Evolutionary conservation across 345 rosid species (phyloP).

Genomic region (Limnanthes douglasii): DNA sequence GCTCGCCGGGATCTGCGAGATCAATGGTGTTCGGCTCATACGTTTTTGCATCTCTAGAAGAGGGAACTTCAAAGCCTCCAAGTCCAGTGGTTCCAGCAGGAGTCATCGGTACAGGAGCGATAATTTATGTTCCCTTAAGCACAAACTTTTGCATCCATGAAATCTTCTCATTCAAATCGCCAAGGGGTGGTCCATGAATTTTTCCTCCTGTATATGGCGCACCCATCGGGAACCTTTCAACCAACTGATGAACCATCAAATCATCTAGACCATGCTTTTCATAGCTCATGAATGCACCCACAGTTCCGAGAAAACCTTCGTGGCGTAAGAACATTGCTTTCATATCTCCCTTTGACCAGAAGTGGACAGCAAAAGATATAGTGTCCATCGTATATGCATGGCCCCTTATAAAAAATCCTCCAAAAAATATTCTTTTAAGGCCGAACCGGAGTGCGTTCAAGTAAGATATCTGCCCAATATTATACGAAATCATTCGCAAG

Average conservation of each 20-base stretch:
- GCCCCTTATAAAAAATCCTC: constrained; percentile 95
- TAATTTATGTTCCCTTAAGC: constrained; percentile 84
- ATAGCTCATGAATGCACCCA: constrained; percentile 99
- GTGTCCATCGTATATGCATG: constrained; percentile 99
- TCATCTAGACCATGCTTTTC: constrained; percentile 98
- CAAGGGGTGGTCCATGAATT: constrained; percentile 95
- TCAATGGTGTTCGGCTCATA: constrained; percentile 97
- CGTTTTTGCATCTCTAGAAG: constrained; percentile 87
- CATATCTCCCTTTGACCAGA: constrained; percentile 95
- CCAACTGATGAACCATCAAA: constrained; percentile 94
- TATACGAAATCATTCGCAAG: constrained; percentile 95
- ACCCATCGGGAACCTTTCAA: constrained; percentile 99
- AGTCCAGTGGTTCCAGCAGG: constrained; percentile 95
- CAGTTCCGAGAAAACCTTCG: constrained; percentile 94
- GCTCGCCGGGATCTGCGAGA: constrained; percentile 64
- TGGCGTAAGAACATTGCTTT: constrained; percentile 98
- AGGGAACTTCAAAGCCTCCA: constrained; percentile 98
- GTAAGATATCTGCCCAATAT: constrained; percentile 94
- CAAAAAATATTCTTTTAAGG: constrained; percentile 84
- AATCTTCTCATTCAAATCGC: constrained; percentile 94
- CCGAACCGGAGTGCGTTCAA: constrained; percentile 95
- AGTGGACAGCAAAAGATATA: constrained; percentile 96
- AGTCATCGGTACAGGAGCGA: constrained; percentile 97
- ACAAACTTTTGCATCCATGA: constrained; percentile 99
- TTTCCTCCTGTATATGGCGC: constrained; percentile 97